phyloP scores from a whole-genome alignment of 768 basidiomycete genomes.

The Amanita thiersii region DNA sequence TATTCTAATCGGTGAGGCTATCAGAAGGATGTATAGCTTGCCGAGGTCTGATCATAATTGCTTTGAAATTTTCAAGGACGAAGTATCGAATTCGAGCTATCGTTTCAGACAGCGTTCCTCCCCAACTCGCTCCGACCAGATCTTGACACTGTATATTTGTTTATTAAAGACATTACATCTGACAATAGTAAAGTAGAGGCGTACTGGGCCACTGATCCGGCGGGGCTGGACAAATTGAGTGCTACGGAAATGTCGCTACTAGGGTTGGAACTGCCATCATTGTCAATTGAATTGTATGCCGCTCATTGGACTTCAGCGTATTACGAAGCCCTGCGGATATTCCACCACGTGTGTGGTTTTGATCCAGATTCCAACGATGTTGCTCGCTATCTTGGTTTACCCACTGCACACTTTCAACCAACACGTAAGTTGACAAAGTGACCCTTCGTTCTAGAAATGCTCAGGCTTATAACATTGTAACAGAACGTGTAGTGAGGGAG shows the following conservation, averaged over 20 bases:
- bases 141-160: neutral
- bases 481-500: neutral
- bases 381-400: neutral
- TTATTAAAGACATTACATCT: neutral
- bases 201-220: neutral
- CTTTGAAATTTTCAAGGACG: no score
- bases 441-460: neutral
- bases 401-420: neutral
- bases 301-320: slow-evolving; percentile 2
- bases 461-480: neutral
- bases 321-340: slow-evolving; percentile 3
- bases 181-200: neutral
- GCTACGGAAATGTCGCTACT: neutral
- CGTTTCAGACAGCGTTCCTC: neutral
- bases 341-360: slow-evolving; percentile 1
- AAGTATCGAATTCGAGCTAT: neutral
- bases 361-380: neutral
- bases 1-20: neutral
- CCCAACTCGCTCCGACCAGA: neutral
- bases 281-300: slow-evolving; percentile 3
- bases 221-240: neutral
- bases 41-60: no score
- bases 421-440: neutral
- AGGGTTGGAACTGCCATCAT: neutral
- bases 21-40: no score